Evolutionary conservation across 352 stramenopile genomes (phyloP), one percentile per base, ranked within the genome.

Genomic region (Phytophthora pluvialis): DNA sequence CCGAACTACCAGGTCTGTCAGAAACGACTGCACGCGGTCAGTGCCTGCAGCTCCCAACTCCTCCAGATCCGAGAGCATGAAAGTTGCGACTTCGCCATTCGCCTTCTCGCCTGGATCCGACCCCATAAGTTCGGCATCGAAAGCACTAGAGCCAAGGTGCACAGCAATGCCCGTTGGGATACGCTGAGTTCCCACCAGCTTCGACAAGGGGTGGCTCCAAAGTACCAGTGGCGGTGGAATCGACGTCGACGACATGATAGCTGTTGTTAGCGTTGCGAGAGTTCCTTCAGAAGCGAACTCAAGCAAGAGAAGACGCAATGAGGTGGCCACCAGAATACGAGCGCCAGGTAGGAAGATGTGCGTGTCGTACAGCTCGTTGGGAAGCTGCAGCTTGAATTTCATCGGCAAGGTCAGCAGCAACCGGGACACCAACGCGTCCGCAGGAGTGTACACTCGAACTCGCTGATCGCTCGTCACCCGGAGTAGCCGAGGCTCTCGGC

Each of bases 321-420:
- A 93, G 1, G 82, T 95, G 10, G 78, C 84, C 3, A 95, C 65
- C n/a, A 95, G 43, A 3, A 83, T 85, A 13, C 88, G 82, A 36
- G 70, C 81, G 11, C 68, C 47, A 1, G 86, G 86, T 2, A 95
- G 48, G 48, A 94, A 89, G 13, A 93, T 72, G 46, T 95, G 88
- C 4, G 72, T 71, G 31, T 93, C 81, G 64, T 95, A 94, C 48
- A 93, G 70, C 32, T 95, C 88, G 40, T 91, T 91, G 21, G 81
- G 70, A 9, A 90, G 64, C 35, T 91, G 60, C 13, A 81, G 72
- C 45, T 68, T 75, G 28, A 39, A 62, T 59, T 72, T 75, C 29
- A 86, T 68, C 3, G 83, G 78, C 8, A 95, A 64, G 13, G 75
- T 67, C 55, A 86, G 59, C 35, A 94, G 55, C 18, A 94, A 70